Evolutionary conservation across 306 rosid genomes (phyloP), one percentile per base, ranked within the genome.

Genomic region (Vicia sativa): DNA sequence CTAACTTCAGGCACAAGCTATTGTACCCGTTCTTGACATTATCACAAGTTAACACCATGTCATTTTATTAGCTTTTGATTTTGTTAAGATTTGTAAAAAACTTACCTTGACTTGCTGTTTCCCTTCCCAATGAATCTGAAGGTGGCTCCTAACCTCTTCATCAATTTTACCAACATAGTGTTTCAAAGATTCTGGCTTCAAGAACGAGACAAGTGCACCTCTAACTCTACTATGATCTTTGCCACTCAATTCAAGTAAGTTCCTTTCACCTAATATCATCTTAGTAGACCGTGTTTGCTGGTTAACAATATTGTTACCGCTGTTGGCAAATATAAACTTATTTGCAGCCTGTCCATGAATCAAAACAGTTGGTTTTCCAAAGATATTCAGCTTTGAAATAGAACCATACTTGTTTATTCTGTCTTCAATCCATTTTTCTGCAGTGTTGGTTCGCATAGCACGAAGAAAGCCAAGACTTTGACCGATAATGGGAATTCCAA

Each of bases 181-280:
- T 75, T 80, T 91, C 75, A 91, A 77, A 13, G 95, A 85, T 31
- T 91, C 95, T 9, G 91, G 90, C 65, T 87, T 89, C 80, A n/a
- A n/a, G n/a, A n/a, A n/a, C n/a, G n/a, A n/a, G n/a, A n/a, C n/a
- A n/a, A n/a, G n/a, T n/a, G n/a, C 95, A 46, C 58, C 59, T 75
- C 96, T 80, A 3, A 91, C 80, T 5, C 95, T 73, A 68, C 77
- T 87, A 63, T 89, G 97, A 83, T 88, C 93, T 11, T 68, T 72
- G 0, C 79, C 84, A 5, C 18, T 74, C 67, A 87, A 62, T 64
- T 88, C 96, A 14, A 85, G 11, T 26, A 87, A 19, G 65, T 11
- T 85, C 37, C 79, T 28, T 0, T 85, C 96, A 3, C 95, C 96
- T 11, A 91, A 11, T 38, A 91, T 75, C 74, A 9, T 74, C 15